Percentiles rank a stretch among this genome's conserved stretches.
Evolutionary conservation across 129 eudicot species (phyloP).

Genomic region (Escallonia herrerae): DNA sequence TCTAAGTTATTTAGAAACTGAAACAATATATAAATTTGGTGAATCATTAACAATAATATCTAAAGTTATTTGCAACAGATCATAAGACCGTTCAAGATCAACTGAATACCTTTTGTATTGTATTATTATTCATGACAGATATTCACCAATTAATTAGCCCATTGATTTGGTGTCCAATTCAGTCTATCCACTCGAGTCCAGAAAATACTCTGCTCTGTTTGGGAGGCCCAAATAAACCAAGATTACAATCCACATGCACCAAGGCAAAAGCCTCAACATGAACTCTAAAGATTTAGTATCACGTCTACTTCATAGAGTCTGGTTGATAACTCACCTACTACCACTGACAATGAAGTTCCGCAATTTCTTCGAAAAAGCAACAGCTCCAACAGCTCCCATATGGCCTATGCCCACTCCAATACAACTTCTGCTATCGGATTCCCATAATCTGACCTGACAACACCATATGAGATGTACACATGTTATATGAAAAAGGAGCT

Average conservation of each 20-base stretch:
- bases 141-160: too few species aligned
- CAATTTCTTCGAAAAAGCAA: constrained; percentile 74
- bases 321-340: constrained; percentile 51
- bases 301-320: neutral
- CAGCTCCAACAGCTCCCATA: constrained; percentile 90
- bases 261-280: neutral
- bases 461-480: neutral
- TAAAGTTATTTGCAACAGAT: too few species aligned
- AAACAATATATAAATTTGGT: too few species aligned
- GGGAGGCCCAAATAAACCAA: neutral
- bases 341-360: constrained; percentile 71
- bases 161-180: too few species aligned
- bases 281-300: neutral
- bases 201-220: too few species aligned
- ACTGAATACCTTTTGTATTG: too few species aligned
- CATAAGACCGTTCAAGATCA: too few species aligned
- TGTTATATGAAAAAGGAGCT: neutral
- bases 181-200: too few species aligned
- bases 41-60: too few species aligned
- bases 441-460: constrained; percentile 86
- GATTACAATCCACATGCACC: neutral
- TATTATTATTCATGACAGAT: too few species aligned
- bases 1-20: too few species aligned
- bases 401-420: constrained; percentile 86
- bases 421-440: constrained; percentile 40